Percentiles rank a stretch among this genome's conserved stretches.
Conservation (phyloP, 306 rosid genomes). For the Medicago arabica region DNA sequence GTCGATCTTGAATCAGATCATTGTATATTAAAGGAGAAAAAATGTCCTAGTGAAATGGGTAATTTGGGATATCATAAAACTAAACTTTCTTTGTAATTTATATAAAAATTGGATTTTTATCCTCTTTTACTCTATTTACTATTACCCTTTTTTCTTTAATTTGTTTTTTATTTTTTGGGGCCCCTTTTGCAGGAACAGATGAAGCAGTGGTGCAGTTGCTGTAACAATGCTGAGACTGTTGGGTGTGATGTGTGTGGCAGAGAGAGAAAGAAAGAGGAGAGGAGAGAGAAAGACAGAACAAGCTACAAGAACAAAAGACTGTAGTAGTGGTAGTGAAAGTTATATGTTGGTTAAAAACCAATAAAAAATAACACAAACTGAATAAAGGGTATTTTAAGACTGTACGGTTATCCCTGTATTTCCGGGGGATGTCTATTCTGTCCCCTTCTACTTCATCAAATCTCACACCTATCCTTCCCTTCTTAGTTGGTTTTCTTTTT, state of each 20-base stretch:
- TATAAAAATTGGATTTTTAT: constrained; percentile 39
- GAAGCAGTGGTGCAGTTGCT: constrained; percentile 72
- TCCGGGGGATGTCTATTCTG: constrained; percentile 99
- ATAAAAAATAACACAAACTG: constrained; percentile 46
- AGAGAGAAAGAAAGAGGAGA: too few relatives aligned
- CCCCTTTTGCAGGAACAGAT: constrained; percentile 41
- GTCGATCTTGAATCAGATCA: too few relatives aligned
- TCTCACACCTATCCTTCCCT: constrained; percentile 71
- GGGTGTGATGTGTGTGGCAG: constrained; percentile 94
- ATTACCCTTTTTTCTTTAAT: not conserved
- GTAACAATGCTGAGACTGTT: constrained; percentile 73
- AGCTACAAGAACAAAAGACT: constrained; percentile 38
- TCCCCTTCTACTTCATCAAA: constrained; percentile 87
- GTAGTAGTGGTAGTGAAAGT: constrained; percentile 48
- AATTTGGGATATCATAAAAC: constrained; percentile 62
- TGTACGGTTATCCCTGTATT: constrained; percentile 89
- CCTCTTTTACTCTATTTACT: not conserved
- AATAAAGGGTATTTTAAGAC: constrained; percentile 36
- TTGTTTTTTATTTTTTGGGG: not conserved
- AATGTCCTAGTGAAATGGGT: constrained; percentile 6
- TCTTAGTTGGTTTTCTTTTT: not conserved
- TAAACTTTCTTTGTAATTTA: constrained; percentile 51
- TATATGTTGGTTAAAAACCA: constrained; percentile 50
- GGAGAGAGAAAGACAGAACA: not conserved
- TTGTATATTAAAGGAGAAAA: too few relatives aligned